phyloP scores from a whole-genome alignment of 805 yeast species.

The Wickerhamiella alocasiicola region DNA sequence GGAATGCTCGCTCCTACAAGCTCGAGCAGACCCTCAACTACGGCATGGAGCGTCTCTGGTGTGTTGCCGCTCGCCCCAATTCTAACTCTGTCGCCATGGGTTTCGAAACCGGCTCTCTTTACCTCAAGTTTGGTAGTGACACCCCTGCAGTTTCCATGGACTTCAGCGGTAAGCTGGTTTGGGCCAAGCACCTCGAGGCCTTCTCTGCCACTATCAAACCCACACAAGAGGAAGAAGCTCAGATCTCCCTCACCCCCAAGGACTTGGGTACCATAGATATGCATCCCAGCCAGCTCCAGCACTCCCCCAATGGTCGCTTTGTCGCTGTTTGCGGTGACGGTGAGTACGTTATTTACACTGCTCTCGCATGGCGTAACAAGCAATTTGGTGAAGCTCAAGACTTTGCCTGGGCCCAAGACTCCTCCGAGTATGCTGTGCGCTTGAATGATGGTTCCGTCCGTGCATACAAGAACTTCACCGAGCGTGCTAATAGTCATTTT shows the following conservation, averaged over 20 bases:
- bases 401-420: constrained; percentile 90
- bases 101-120: constrained; percentile 88
- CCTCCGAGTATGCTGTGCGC: constrained; percentile 73
- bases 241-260: constrained; percentile 62
- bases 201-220: constrained; percentile 72
- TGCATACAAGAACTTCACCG: constrained; percentile 75
- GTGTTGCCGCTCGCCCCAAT: constrained; percentile 62
- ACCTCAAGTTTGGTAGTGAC: constrained; percentile 81
- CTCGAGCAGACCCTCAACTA: constrained; percentile 83
- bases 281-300: constrained; percentile 74
- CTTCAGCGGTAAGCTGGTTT: constrained; percentile 77
- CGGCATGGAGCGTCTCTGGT: constrained; percentile 95
- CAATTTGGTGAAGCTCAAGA: constrained; percentile 81
- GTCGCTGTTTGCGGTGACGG: constrained; percentile 98
- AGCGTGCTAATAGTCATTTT: constrained; percentile 48
- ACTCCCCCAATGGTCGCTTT: constrained; percentile 95
- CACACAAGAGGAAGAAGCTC: constrained; percentile 40
- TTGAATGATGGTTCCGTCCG: constrained; percentile 54
- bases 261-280: constrained; percentile 92
- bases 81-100: constrained; percentile 81
- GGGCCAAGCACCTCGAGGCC: constrained; percentile 84
- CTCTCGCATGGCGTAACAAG: constrained; percentile 96
- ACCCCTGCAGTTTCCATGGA: constrained; percentile 93
- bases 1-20: constrained; percentile 92
- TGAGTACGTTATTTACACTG: constrained; percentile 89